Conservation (phyloP, 225 moss, liverwort and hornwort genomes). For the Marchantia paleacea region DNA sequence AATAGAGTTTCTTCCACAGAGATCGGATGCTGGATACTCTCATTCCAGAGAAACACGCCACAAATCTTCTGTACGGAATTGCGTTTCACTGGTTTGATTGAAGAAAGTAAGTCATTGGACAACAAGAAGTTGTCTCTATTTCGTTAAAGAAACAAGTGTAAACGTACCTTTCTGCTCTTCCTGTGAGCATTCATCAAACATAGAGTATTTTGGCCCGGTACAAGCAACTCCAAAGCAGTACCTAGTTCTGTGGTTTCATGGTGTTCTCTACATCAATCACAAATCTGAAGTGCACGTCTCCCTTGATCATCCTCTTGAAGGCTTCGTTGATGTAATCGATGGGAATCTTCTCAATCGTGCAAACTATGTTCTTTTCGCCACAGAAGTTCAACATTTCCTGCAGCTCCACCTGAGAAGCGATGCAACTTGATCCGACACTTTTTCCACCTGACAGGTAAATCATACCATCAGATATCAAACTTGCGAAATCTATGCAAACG, state of each 20-base stretch:
- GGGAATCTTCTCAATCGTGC: conserved; percentile 17
- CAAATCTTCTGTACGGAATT: no score
- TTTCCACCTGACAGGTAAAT: not conserved
- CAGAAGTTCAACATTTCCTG: conserved; percentile 31
- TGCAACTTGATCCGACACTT: not conserved
- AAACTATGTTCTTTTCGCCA: conserved; percentile 9
- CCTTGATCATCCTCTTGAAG: conserved; percentile 6
- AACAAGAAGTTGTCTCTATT: no score
- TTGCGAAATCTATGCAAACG: not conserved
- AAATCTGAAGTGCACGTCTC: conserved; percentile 22
- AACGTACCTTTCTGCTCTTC: no score
- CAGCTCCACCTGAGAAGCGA: conserved; percentile 8
- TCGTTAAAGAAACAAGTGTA: no score
- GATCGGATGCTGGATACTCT: no score
- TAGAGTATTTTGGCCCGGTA: no score
- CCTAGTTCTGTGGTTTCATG: not conserved
- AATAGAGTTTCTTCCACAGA: no score
- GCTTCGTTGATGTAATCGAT: conserved; percentile 27
- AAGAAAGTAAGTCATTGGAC: no score
- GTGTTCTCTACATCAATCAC: conserved; percentile 24
- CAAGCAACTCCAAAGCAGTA: not conserved
- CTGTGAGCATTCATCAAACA: no score
- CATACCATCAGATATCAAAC: not conserved
- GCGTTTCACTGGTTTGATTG: no score
- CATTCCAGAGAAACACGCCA: no score